A percentile compares a stretch with the other conserved stretches of the same genome.
Conservation (phyloP, 352 stramenopile species). For the Blastocystis sp. region DNA sequence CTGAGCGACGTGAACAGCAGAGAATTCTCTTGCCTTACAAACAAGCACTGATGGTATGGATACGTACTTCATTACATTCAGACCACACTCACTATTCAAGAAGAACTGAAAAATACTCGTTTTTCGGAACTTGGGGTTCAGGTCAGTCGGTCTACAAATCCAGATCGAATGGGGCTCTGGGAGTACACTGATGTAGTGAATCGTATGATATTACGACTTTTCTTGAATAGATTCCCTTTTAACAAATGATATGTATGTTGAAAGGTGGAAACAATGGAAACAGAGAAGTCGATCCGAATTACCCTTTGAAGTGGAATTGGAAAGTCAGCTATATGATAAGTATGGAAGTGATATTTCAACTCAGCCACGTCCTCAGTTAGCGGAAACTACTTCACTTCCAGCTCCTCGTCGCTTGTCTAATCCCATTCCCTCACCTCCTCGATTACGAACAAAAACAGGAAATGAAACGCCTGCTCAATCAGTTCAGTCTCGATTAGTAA, state of each 20-base stretch:
- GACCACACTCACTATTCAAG: slow-evolving; percentile 28
- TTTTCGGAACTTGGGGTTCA: neutral
- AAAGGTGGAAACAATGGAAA: neutral
- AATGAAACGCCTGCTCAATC: neutral
- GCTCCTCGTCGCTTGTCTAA: neutral
- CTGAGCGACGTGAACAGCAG: slow-evolving; percentile 11
- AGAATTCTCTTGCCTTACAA: slow-evolving; percentile 22
- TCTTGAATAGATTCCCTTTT: neutral
- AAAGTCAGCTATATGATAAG: neutral
- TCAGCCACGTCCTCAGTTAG: neutral
- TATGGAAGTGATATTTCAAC: neutral
- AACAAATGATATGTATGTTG: neutral
- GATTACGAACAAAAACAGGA: neutral
- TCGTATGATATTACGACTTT: neutral
- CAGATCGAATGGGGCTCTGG: neutral
- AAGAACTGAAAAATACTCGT: neutral
- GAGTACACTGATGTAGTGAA: neutral
- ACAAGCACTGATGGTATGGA: neutral
- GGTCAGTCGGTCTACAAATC: neutral
- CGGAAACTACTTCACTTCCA: neutral
- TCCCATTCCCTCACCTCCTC: slow-evolving; percentile 2
- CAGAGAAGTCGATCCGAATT: neutral
- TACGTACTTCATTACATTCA: neutral
- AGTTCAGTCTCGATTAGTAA: neutral
- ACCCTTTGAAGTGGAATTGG: slow-evolving; percentile 14